Base-by-base conservation (phyloP, 441 rosid species). In the Manihot esculenta region DNA sequence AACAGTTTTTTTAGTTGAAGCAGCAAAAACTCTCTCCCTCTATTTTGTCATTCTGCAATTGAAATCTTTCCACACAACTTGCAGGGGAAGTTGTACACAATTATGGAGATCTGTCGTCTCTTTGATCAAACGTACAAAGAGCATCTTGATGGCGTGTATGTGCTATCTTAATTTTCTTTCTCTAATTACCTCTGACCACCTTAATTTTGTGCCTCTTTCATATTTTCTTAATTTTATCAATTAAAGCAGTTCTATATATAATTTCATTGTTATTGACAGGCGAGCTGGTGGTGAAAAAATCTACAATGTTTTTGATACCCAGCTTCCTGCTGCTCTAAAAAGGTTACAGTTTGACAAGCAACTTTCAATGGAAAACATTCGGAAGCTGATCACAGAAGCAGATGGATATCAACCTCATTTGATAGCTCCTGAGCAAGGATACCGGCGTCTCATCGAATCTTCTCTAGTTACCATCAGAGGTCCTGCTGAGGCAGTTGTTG, bases 331-430 rank as follows among this genome's bases (percentile, higher is more conserved):
- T 76, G 99, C 99, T 80, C 85, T 94, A 59, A 92, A 92, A 81
- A 89, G 99, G 83, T 80, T 94, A 82, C 97, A 94, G 73, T 94
- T 94, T 82, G 99, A 94, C 84, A 94, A 84, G 82, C 99, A 94
- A 79, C 91, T 92, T 30, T 78, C 99, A 1, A 94, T 94, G 99
- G 98, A 94, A 78, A 92, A 94, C 76, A 90, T 94, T 64, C 88
- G 91, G 56, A 94, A 92, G 85, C 86, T 94, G 77, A 94, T 94
- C 66, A 90, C 99, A 53, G 99, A 94, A 88, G 99, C 99, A 61
- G 99, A 94, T 83, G 99, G 99, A 64, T 94, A 94, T 80, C 99
- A 94, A 72, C 99, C 99, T 62, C 99, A 94, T 80, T 79, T 94
- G 78, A 92, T 94, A 76, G 99, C 99, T 84, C 99, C 99, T 55